Evolutionary conservation across 148 eudicot genomes (phyloP), one percentile per base, ranked within the genome.

Genomic region (Tetragonia tetragonoides): DNA sequence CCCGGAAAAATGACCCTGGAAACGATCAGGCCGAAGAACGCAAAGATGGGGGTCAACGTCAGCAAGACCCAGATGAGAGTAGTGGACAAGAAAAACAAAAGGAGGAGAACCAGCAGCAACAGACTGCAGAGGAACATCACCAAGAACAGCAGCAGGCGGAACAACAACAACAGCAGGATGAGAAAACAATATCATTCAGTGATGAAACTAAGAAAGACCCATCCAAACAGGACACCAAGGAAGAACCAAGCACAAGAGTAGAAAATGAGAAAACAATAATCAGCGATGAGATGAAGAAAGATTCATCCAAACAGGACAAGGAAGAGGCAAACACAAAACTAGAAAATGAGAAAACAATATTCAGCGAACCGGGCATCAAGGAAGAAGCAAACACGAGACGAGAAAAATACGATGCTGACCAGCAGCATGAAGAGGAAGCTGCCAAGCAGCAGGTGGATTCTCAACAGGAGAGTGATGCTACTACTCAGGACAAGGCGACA

Each of bases 271-370:
- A 80, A 76, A 46, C 78, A 59, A 72, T 85, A n/a, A 80, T 74
- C 56, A 85, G 70, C 11, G 83, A 82, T 40, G 83, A 83, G 77
- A 85, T 71, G 37, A 86, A 78, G 65, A 84, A 79, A 73, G 75
- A 76, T 69, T 73, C 75, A 81, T 16, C 80, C 67, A 71, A 60
- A 40, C 72, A 66, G 38, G 84, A 70, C 54, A 73, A 65, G 74
- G 78, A 86, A 76, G 83, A 80, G 78, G 62, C 80, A 77, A 60
- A 59, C 66, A 57, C 81, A 83, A 42, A 21, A 8, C 67, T 68
- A 39, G 78, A 85, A 10, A 65, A 74, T 57, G 79, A 77, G 21
- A 80, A 80, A 76, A 46, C 78, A 59, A 72, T 85, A n/a, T 83
- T 74, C 56, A 85, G 66, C 11, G 83, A 75, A 79, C 78, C 75